Base-by-base conservation (phyloP, 352 stramenopile genomes). In the Phytophthora kernoviae region DNA sequence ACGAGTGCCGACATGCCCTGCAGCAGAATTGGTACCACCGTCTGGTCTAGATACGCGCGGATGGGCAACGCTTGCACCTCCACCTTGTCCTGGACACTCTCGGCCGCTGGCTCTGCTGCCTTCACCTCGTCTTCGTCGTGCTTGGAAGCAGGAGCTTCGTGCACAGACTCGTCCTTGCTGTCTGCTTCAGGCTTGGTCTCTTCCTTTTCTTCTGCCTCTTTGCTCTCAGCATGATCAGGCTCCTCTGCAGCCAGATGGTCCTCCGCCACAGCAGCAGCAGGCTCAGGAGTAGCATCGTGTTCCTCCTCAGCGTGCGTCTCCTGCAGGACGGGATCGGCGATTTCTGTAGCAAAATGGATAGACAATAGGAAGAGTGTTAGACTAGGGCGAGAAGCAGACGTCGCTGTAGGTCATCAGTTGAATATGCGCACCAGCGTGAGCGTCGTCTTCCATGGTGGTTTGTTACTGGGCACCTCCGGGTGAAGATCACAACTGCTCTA, bases 1-100 rank as follows among this genome's bases (percentile, higher is more conserved):
- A 99, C 97, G 22, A 99, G 81, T 56, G 97, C 91, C 30, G 92
- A 98, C 97, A 99, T 99, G 54, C 97, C 97, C 67, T 99, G 96
- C 41, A 99, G 78, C 46, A 99, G 70, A 74, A 99, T 98, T n/a
- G 97, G 97, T 74, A 99, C 96, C 17, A 99, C 97, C 0, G 96
- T 99, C 70, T 99, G 96, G 80, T 99, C 97, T 59, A 99, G 75
- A 68, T 99, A 99, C 27, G 96, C 94, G 54, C 97, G 93, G 68
- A 99, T 99, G 4, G 97, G 96, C 32, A 99, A 75, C 21, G 81
- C 80, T 58, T 97, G 88, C 56, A 96, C 84, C 41, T 98, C 93
- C 45, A 97, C 79, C 75, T 98, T 93, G 46, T 93, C 77, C 64
- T 94, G 82, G 9, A 80, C 79, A 51, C 76, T 81, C 58, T 96